Base-by-base conservation (phyloP, 176 grass and related monocot species). In the Zizania latifolia region DNA sequence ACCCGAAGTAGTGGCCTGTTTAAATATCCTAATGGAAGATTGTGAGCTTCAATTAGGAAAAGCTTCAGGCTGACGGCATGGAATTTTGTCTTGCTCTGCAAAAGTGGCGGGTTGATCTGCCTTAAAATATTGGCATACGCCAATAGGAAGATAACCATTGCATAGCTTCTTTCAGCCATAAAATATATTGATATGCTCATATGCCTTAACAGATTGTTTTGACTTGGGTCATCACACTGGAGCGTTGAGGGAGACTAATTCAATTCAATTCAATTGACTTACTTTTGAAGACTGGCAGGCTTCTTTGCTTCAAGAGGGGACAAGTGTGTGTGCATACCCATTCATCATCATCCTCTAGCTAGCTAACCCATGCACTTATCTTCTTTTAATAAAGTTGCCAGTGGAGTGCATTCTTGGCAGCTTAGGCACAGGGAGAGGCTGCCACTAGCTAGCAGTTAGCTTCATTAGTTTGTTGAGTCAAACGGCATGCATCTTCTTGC, bases 291-390 rank as follows among this genome's bases (percentile, higher is more conserved):
- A 58, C 38, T 67, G 62, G 71, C 68, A 83, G 85, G 86, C 50
- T 74, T 78, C 80, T 88, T 83, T 83, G 75, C 86, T 88, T 88
- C 54, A 63, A 74, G 62, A 83, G 62, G 86, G 86, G 86, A 79
- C 86, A 88, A 83, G 21, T 75, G 74, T 71, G 65, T 60, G 30
- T n/a, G 30, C 71, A 70, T 65, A 79, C 57, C 84, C 51, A 79
- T 72, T 77, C 50, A 81, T 59, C 48, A 75, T 63, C 74, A 68
- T 44, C n/a, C n/a, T n/a, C n/a, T n/a, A n/a, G n/a, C 48, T n/a
- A n/a, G n/a, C n/a, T 82, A 71, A 81, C 60, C 45, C 80, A 86
- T 70, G 70, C 62, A 60, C 27, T 76, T 75, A 81, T 86, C 83
- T 80, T 80, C 83, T 86, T 86, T 86, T 86, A 69, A 86, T 86